Evolutionary conservation across 2,329 filamentous ascomycete genomes (phyloP), one percentile per base, ranked within the genome.

Genomic region (Mycosphaerella sp.): DNA sequence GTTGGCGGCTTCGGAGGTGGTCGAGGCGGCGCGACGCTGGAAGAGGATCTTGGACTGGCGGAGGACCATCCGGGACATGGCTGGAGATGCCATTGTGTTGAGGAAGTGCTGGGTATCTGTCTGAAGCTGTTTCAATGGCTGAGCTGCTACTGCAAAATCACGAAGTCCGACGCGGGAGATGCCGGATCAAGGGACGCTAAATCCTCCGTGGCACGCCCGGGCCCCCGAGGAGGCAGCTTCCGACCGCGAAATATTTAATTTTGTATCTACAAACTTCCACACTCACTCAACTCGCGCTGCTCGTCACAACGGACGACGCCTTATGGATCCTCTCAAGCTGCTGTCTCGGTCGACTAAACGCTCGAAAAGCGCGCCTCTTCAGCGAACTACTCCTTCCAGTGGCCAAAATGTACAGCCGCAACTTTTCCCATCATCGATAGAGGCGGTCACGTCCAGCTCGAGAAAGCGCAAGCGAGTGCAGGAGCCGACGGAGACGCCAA

Each of bases 261-360:
- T 8, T 42, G 21, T 21, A 21, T n/a, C 40, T n/a, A 29, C 26
- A 29, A 7, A 1, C 26, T 8, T 17, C 40, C 10, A 14, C 38
- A 40, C 17, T 5, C 4, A 9, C 31, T 17, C 14, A 17, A 17
- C 14, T 17, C 6, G 6, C 21, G 21, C 17, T 10, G 21, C 12
- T 9, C 21, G 21, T 44, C 8, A 29, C 10, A 38, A n/a, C 34
- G 10, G 34, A 44, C 42, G 14, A 14, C 7, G 21, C 40, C 34
- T 17, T 11, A 87, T 87, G 85, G 85, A 90, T 71, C 83, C 89
- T 51, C 76, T 89, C 66, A 88, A 84, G 65, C 74, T 90, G 32
- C 74, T 90, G 55, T 87, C 86, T 36, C 79, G 86, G 48, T 85
- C 85, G 54, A 83, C 82, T 2, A 88, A 86, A 64, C 73, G 76